phyloP scores from a whole-genome alignment of 495 filamentous ascomycete species.

The Cercophora scortea region DNA sequence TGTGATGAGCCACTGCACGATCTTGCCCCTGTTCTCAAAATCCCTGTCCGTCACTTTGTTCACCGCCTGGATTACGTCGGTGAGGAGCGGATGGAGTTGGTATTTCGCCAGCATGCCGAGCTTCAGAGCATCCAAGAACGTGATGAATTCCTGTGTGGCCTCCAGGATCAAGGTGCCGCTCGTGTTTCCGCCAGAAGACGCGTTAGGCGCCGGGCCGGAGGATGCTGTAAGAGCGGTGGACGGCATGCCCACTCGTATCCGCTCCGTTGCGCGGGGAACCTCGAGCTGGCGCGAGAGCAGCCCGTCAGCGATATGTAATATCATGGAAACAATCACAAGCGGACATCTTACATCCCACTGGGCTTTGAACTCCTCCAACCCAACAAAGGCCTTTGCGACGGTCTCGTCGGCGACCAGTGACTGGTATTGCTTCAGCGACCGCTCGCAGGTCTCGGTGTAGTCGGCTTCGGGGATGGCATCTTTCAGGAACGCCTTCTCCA shows the following conservation, averaged over 20 bases:
- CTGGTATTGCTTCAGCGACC: conserved; percentile 94
- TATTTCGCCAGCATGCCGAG: conserved; percentile 89
- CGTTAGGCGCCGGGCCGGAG: conserved; percentile 31
- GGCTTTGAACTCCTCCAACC: conserved; percentile 88
- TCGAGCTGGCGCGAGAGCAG: conserved; percentile 56
- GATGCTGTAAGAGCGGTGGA: conserved; percentile 52
- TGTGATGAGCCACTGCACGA: conserved; percentile 95
- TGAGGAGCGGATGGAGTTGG: conserved; percentile 84
- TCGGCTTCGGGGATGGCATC: conserved; percentile 87
- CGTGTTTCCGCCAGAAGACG: conserved; percentile 44
- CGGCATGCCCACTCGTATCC: conserved; percentile 79
- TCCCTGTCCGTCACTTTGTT: conserved; percentile 92
- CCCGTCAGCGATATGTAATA: background rate
- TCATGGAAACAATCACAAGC: too few species aligned
- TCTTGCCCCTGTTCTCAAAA: conserved; percentile 91
- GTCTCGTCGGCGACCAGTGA: conserved; percentile 82
- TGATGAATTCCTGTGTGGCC: conserved; percentile 97
- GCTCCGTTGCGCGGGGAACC: conserved; percentile 87
- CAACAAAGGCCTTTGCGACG: conserved; percentile 72
- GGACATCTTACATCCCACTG: conserved; percentile 68
- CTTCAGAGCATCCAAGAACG: conserved; percentile 87
- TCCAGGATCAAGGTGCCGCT: conserved; percentile 71
- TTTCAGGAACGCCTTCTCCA: conserved; percentile 95
- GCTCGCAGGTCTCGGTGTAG: conserved; percentile 91
- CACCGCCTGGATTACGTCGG: conserved; percentile 89